Conservation (phyloP, 257 asterid species). For the Fraxinus excelsior region DNA sequence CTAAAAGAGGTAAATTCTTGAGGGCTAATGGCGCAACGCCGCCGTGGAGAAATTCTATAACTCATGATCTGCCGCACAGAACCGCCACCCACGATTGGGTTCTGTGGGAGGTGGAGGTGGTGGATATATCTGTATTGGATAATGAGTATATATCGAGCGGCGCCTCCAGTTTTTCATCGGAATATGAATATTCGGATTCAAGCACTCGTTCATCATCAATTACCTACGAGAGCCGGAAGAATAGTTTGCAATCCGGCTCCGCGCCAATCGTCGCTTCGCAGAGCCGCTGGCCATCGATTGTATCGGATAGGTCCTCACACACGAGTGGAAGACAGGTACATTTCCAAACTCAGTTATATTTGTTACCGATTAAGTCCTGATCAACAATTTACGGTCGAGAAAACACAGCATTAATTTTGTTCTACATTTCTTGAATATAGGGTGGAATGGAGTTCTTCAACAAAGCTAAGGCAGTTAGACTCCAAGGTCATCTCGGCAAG, state of each 20-base stretch:
- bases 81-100: conserved; percentile 73
- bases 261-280: conserved; percentile 18
- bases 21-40: conserved; percentile 66
- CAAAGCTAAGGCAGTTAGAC: conserved; percentile 36
- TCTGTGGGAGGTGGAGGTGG: conserved; percentile 65
- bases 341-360: background rate
- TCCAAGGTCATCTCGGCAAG: conserved; percentile 39
- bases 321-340: conserved; percentile 28
- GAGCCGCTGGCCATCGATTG: conserved; percentile 37
- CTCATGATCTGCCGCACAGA: conserved; percentile 63
- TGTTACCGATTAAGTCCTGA: too few relatives aligned
- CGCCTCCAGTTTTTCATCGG: conserved; percentile 39
- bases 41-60: conserved; percentile 69
- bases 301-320: conserved; percentile 26
- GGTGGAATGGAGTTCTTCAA: conserved; percentile 38
- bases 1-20: conserved; percentile 52
- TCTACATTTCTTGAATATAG: conserved; percentile 7
- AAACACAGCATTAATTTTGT: background rate
- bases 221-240: conserved; percentile 17
- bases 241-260: background rate
- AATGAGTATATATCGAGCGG: conserved; percentile 38
- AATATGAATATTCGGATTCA: conserved; percentile 21
- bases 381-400: too few relatives aligned
- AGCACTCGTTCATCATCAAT: conserved; percentile 20
- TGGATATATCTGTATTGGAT: conserved; percentile 37